These are phyloP conservation scores for Hortiboletus campestris DNA, from an alignment of 768 basidiomycete species.

Conservation along the genomic window DNA sequence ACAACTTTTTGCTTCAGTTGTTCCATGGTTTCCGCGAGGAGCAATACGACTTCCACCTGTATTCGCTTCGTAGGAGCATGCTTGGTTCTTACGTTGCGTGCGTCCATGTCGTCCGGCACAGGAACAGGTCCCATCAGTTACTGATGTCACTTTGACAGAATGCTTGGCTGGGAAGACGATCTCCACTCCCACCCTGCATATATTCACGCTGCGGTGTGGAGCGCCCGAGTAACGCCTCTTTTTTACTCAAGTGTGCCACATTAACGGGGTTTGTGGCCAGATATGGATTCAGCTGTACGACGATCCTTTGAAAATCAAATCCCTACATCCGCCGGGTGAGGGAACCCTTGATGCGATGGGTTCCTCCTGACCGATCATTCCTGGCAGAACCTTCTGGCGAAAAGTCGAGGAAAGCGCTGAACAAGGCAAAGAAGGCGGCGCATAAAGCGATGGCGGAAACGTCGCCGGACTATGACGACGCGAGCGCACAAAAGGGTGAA, in stretches of 20 bases:
- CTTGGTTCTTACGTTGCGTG: slow-evolving; percentile 84
- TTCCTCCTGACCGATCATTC: slow-evolving; percentile 21
- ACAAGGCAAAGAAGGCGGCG: slow-evolving; percentile 82
- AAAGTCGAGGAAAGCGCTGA: slow-evolving; percentile 74
- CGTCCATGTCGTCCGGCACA: slow-evolving; percentile 26
- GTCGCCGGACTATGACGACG: slow-evolving; percentile 36
- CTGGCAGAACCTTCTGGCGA: slow-evolving; percentile 18
- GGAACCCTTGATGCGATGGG: slow-evolving; percentile 20
- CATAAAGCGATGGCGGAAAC: slow-evolving; percentile 54
- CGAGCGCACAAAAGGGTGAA: slow-evolving; percentile 60
- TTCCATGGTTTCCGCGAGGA: slow-evolving; percentile 91
- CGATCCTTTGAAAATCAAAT: slow-evolving; percentile 58
- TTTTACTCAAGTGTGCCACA: slow-evolving; percentile 10
- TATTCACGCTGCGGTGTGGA: slow-evolving; percentile 66
- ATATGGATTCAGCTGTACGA: slow-evolving; percentile 76
- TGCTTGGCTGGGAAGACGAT: slow-evolving; percentile 79
- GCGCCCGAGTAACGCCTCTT: slow-evolving; percentile 53
- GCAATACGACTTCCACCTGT: slow-evolving; percentile 97
- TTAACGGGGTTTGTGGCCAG: slow-evolving; percentile 35
- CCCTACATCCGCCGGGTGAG: slow-evolving; percentile 37
- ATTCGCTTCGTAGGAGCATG: slow-evolving; percentile 86
- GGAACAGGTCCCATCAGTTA: not conserved
- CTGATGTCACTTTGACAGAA: slow-evolving; percentile 39
- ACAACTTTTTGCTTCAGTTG: slow-evolving; percentile 41
- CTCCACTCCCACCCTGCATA: slow-evolving; percentile 78